Percentiles rank a stretch among this genome's conserved stretches.
These are phyloP conservation scores for Yarrowia bubula DNA, from an alignment of 805 yeast genomes.

Conservation along the genomic window DNA sequence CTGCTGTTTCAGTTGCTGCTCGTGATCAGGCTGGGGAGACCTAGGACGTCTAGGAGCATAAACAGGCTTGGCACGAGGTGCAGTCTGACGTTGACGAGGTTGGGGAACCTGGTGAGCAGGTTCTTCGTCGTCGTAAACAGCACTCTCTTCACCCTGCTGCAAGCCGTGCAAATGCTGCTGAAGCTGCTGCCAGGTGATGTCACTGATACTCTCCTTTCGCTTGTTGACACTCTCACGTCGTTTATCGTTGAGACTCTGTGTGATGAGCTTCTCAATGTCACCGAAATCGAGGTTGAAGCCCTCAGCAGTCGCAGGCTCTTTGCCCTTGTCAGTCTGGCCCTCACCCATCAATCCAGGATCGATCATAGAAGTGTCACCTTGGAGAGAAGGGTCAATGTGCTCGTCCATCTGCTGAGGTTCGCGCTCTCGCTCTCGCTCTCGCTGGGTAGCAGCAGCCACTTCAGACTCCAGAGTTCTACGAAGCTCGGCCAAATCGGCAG, in stretches of 20 bases:
- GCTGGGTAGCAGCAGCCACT: not conserved
- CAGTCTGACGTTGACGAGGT: conserved; percentile 1
- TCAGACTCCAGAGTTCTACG: conserved; percentile 5
- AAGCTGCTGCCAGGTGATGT: conserved; percentile 24
- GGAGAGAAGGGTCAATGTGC: conserved; percentile 12
- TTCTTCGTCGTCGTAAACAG: conserved; percentile 10
- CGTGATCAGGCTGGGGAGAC: conserved; percentile 17
- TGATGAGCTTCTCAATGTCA: conserved; percentile 16
- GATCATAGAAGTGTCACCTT: conserved; percentile 3
- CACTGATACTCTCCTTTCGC: conserved; percentile 21
- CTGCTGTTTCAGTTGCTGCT: conserved; percentile 24
- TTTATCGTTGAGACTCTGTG: conserved; percentile 11
- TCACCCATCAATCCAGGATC: conserved; percentile 14
- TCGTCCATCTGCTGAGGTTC: not conserved
- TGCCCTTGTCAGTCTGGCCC: not conserved
- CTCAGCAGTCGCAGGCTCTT: conserved; percentile 9
- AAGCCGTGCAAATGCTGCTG: conserved; percentile 20
- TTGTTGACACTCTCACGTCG: conserved; percentile 12
- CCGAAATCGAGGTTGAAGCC: conserved; percentile 20
- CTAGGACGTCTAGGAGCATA: conserved; percentile 1
- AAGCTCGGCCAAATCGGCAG: conserved; percentile 1
- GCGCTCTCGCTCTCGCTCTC: not conserved
- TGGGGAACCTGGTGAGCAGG: not conserved
- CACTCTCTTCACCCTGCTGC: conserved; percentile 18
- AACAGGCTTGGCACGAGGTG: not conserved